Conservation (phyloP, 2,329 filamentous ascomycete species). For the Talaromyces sp. region DNA sequence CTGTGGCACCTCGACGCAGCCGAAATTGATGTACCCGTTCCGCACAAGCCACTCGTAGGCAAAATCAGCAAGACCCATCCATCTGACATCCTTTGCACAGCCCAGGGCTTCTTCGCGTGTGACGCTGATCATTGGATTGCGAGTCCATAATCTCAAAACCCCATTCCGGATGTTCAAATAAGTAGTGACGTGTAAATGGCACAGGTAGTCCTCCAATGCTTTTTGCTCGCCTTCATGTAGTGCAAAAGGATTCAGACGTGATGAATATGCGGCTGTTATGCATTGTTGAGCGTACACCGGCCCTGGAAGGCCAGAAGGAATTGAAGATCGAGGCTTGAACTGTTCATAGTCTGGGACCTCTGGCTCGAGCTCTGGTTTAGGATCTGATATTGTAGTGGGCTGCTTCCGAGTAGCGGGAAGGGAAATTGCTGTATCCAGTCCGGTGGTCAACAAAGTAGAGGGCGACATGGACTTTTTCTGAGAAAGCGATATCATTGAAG, state of each 20-base stretch:
- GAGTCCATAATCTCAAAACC: conserved; percentile 83
- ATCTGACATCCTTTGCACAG: conserved; percentile 79
- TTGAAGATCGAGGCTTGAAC: conserved; percentile 72
- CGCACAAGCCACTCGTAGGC: conserved; percentile 91
- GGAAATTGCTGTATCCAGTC: conserved; percentile 6
- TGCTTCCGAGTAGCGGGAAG: not conserved
- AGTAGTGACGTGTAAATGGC: conserved; percentile 81
- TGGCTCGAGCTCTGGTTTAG: not conserved
- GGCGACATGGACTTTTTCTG: conserved; percentile 24
- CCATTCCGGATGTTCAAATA: conserved; percentile 96
- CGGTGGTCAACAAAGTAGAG: conserved; percentile 16
- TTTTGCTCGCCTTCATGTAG: conserved; percentile 80
- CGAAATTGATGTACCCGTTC: conserved; percentile 93
- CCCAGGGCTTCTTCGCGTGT: conserved; percentile 81
- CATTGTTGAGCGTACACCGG: conserved; percentile 87
- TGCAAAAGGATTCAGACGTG: conserved; percentile 81
- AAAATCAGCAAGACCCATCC: conserved; percentile 82
- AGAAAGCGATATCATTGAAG: conserved; percentile 21
- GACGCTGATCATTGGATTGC: conserved; percentile 77
- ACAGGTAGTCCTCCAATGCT: conserved; percentile 75
- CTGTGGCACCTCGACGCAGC: conserved; percentile 70
- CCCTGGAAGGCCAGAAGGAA: conserved; percentile 67
- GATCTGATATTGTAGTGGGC: not conserved
- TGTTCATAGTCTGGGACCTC: conserved; percentile 33
- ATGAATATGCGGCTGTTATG: conserved; percentile 82